These are phyloP conservation scores for Aureobasidium sp. DNA, from an alignment of 2,329 filamentous ascomycete species.

Conservation along the genomic window DNA sequence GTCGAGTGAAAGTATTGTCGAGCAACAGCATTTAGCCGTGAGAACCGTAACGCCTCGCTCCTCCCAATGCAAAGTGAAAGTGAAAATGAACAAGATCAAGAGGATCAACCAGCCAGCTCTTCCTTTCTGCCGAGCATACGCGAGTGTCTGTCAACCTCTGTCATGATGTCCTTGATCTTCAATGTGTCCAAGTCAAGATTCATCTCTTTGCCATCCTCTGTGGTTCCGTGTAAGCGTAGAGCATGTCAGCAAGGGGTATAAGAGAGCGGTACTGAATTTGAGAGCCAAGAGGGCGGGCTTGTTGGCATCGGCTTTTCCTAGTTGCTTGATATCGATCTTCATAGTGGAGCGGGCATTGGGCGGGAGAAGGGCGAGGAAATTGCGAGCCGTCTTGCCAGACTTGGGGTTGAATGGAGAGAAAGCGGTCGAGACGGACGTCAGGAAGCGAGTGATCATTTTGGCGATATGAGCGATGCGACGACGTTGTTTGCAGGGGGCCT, in stretches of 20 bases:
- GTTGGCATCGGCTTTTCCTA: constrained; percentile 59
- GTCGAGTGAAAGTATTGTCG: background rate
- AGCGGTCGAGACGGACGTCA: constrained; percentile 74
- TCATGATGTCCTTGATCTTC: constrained; percentile 77
- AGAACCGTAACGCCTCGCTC: constrained; percentile 14
- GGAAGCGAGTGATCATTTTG: constrained; percentile 75
- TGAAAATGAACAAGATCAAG: background rate
- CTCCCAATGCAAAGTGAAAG: constrained; percentile 3
- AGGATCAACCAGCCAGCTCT: constrained; percentile 54
- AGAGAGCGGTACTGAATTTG: constrained; percentile 67
- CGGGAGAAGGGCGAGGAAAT: constrained; percentile 81
- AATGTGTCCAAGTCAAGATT: constrained; percentile 72
- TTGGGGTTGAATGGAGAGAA: constrained; percentile 87
- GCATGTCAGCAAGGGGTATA: background rate
- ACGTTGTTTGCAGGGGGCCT: background rate
- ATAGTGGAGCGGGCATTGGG: constrained; percentile 68
- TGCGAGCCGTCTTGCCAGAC: constrained; percentile 68
- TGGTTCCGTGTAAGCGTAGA: constrained; percentile 19
- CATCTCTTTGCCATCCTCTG: constrained; percentile 91
- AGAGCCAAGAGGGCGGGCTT: constrained; percentile 64
- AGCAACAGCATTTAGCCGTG: background rate
- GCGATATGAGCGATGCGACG: background rate
- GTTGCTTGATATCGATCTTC: constrained; percentile 68
- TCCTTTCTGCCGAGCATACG: constrained; percentile 73
- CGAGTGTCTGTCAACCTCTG: constrained; percentile 87